phyloP scores from a whole-genome alignment of 495 filamentous ascomycete species.

The Corynascus novoguineensis region DNA sequence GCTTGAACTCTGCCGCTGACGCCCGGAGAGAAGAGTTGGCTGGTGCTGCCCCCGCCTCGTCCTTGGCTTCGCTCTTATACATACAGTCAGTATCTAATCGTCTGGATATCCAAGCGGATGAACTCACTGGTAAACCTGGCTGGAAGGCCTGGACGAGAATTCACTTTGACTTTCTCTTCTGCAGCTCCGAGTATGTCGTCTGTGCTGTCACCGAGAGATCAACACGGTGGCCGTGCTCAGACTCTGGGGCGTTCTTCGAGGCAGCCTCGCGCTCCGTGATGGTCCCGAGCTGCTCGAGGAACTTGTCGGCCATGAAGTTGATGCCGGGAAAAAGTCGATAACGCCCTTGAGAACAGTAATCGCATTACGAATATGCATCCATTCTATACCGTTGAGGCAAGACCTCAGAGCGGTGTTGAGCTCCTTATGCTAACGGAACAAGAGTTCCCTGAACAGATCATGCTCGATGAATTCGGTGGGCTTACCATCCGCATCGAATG shows the following conservation, averaged over 20 bases:
- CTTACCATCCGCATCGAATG: conserved; percentile 58
- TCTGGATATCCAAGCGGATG: conserved; percentile 25
- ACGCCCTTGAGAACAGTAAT: conserved; percentile 80
- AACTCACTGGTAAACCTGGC: conserved; percentile 41
- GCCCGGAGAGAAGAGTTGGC: conserved; percentile 29
- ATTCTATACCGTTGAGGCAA: conserved; percentile 78
- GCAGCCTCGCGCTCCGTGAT: conserved; percentile 65
- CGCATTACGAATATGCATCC: conserved; percentile 96
- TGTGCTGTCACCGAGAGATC: conserved; percentile 85
- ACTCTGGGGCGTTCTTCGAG: conserved; percentile 53
- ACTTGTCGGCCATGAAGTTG: conserved; percentile 75
- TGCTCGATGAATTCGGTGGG: conserved; percentile 65
- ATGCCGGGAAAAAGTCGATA: conserved; percentile 76
- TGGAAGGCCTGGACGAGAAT: conserved; percentile 76
- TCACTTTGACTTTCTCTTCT: conserved; percentile 72
- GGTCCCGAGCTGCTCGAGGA: conserved; percentile 62
- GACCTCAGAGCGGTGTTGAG: conserved; percentile 67
- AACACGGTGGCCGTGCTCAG: conserved; percentile 61
- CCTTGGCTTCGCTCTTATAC: conserved; percentile 36
- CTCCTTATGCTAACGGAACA: conserved; percentile 84
- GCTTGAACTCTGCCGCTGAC: conserved; percentile 46
- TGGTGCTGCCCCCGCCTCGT: conserved; percentile 28
- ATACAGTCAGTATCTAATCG: conserved; percentile 20
- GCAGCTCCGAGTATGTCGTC: conserved; percentile 72
- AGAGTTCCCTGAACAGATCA: conserved; percentile 75